phyloP scores from a whole-genome alignment of 1,284 basidiomycete genomes.

The Cystobasidium pallidum region DNA sequence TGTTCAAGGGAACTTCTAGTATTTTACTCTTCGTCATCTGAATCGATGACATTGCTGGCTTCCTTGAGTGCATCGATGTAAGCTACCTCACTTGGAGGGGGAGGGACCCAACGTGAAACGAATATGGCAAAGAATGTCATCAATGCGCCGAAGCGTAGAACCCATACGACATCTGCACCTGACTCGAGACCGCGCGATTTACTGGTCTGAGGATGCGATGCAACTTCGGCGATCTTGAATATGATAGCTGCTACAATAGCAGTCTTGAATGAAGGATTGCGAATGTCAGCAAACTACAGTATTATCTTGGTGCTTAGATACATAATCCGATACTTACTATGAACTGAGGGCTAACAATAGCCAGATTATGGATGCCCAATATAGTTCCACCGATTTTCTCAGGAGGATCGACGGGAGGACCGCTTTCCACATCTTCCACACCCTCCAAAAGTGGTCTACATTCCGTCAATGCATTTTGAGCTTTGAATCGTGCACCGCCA shows the following conservation, averaged over 20 bases:
- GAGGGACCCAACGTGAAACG: slow-evolving; percentile 36
- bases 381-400: slow-evolving; percentile 47
- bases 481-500: slow-evolving; percentile 1
- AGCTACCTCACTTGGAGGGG: slow-evolving; percentile 43
- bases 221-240: slow-evolving; percentile 51
- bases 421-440: slow-evolving; percentile 10
- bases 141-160: slow-evolving; percentile 56
- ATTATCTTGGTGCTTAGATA: not conserved
- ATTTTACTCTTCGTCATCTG: slow-evolving; percentile 21
- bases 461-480: slow-evolving; percentile 39
- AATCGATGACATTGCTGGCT: slow-evolving; percentile 24
- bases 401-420: slow-evolving; percentile 8
- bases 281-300: not conserved
- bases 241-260: slow-evolving; percentile 56
- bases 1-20: no score
- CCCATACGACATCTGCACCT: slow-evolving; percentile 56
- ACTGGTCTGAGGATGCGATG: slow-evolving; percentile 4
- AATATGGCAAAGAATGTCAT: slow-evolving; percentile 54
- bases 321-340: slow-evolving; percentile 40
- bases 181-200: slow-evolving; percentile 25
- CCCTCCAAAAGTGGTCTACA: slow-evolving; percentile 35
- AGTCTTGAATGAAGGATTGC: slow-evolving; percentile 38
- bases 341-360: slow-evolving; percentile 52
- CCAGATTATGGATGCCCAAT: slow-evolving; percentile 53
- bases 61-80: slow-evolving; percentile 37